Evolutionary conservation across 495 filamentous ascomycete species (phyloP).

Genomic region (Penicillium steckii): DNA sequence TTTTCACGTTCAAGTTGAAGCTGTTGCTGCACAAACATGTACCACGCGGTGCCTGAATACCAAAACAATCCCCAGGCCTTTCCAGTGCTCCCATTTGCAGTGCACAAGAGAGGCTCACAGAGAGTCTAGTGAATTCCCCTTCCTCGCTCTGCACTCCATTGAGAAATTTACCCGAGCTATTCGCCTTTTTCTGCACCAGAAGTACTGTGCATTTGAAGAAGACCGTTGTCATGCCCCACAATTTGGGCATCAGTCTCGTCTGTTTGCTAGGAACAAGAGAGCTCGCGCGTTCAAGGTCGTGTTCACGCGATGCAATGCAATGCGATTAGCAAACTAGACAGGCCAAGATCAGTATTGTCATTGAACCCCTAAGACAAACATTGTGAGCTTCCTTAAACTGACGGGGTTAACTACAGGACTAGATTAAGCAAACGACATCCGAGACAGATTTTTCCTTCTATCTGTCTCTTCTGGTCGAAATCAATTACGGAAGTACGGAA

Average conservation of each 20-base stretch:
- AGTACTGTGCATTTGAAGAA: slow-evolving; percentile 8
- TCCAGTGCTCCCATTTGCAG: not conserved
- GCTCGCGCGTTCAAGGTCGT: not conserved
- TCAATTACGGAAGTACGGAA: too few species aligned
- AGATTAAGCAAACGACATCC: slow-evolving; percentile 2
- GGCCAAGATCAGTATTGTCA: not conserved
- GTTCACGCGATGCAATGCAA: not conserved
- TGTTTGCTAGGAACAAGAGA: slow-evolving; percentile 5
- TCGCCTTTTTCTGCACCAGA: not conserved
- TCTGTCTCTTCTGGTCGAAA: too few species aligned
- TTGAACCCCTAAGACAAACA: not conserved
- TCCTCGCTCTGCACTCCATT: not conserved
- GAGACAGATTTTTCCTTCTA: too few species aligned
- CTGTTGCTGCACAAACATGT: not conserved
- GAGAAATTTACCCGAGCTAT: not conserved
- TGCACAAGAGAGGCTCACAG: not conserved
- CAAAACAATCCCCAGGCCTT: not conserved
- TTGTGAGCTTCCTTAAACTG: not conserved
- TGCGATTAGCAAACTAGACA: slow-evolving; percentile 9
- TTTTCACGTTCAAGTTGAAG: not conserved
- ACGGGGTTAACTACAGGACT: not conserved
- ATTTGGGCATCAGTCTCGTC: slow-evolving; percentile 20
- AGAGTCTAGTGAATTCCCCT: not conserved
- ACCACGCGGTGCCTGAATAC: not conserved
- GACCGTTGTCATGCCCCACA: slow-evolving; percentile 9